Evolutionary conservation across 805 yeast species (phyloP), one percentile per base, ranked within the genome.

Genomic region (Candida cerambycidarum): DNA sequence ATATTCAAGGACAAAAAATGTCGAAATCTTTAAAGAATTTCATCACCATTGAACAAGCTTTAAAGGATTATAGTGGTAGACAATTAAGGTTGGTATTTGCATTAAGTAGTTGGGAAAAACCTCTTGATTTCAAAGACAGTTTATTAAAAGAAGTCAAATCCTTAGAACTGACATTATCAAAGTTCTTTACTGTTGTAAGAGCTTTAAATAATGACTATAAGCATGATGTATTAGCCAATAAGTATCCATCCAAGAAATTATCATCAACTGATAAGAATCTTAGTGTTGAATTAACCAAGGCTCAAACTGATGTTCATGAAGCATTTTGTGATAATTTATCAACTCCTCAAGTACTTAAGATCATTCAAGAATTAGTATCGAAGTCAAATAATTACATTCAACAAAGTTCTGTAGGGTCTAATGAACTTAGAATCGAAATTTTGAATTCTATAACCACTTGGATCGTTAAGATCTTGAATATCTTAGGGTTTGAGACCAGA

Each of bases 1-100:
- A 93, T 62, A 93, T 93, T 53, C 97, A 93, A 65, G 99, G 99
- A 15, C 97, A 89, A 67, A 93, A 93, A 60, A 93, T 93, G 99
- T 85, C 95, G 37, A 93, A 93, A 68, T 84, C 95, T 33, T 74
- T 93, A 58, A 93, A 93, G 65, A 93, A 93, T 67, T 93, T 93
- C 62, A 92, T 93, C 58, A 89, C 98, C 9, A 89, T 93, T 53
- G 86, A 85, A 50, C 95, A 92, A 59, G 97, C 98, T 1, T 74
- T 93, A 48, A 65, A 73, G 42, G 78, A 64, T 50, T 88, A 80
- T 57, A 63, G 85, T 2, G 65, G 93, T 0, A 80, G 97, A 54
- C 97, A 93, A 63, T 74, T 93, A 55, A 79, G 99, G 51, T 74
- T 93, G 53, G 90, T 90, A 8, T 93, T 93, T 71, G 95, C 95